Evolutionary conservation across 1,284 basidiomycete genomes (phyloP), one percentile per base, ranked within the genome.

Genomic region (Peniophora sp.): DNA sequence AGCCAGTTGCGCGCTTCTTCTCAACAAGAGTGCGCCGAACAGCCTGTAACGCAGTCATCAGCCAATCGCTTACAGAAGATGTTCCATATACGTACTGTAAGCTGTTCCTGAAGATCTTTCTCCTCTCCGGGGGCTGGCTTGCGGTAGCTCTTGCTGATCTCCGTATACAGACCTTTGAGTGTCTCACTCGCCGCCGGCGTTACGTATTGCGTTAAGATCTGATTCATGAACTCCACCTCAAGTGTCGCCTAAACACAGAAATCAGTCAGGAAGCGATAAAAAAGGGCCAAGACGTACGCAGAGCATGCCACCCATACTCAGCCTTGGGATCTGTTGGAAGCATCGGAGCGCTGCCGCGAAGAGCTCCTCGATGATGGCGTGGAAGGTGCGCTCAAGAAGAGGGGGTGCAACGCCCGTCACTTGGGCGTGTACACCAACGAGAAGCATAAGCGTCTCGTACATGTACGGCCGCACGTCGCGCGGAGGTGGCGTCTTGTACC

Each of bases 221-320:
- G 96, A 67, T 99, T 95, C 70, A 98, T 83, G 70, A 98, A 99
- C 69, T 99, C 97, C 59, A 98, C 97, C 69, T 99, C 97, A 24
- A 99, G 81, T 2, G 97, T 99, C 2, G 97, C 96, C 88, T 97
- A 60, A 22, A 15, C 15, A 41, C 37, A 20, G 5, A 32, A 12
- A n/a, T 41, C 8, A 5, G n/a, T 20, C 37, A 41, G 15, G 5
- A 41, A 5, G 15, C 6, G 37, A 41, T 41, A 20, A n/a, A 41
- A 41, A 20, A 5, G 37, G 37, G 47, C 43, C 32, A 47, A 24
- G 10, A 76, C 85, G 56, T 64, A 94, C 92, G 54, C 91, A 83
- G 32, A 99, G 76, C 97, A 99, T 99, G 11, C 97, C 97, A 44
- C 97, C 97, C 83, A 97, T 97, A 15, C 96, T 94, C 62, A 97